Evolutionary conservation across 78 protist genomes (phyloP).

Genomic region (slime mould (Dictyostelium discoideum)): DNA sequence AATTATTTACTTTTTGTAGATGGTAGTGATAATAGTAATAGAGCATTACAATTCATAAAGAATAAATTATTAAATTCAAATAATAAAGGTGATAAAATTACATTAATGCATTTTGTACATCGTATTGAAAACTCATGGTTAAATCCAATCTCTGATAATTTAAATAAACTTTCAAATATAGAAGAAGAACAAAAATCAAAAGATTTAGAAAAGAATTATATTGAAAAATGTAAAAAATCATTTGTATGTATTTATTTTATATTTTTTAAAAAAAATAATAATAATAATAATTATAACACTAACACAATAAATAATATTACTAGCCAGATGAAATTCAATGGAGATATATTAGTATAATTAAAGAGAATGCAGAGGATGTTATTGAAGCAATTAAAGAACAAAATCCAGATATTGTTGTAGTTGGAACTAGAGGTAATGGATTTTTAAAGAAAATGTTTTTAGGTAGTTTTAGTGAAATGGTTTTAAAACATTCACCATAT

Average conservation of each 20-base stretch:
- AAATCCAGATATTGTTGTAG: slow-evolving; percentile 40
- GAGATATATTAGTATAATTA: background rate
- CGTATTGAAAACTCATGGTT: slow-evolving; percentile 1
- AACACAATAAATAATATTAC: background rate
- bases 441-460: slow-evolving; percentile 12
- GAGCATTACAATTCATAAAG: slow-evolving; percentile 10
- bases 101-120: slow-evolving; percentile 35
- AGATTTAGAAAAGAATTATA: background rate
- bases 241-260: background rate
- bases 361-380: slow-evolving; percentile 6
- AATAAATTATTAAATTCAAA: background rate
- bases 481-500: slow-evolving; percentile 11
- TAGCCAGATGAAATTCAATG: background rate
- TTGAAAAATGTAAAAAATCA: slow-evolving; percentile 8
- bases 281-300: background rate
- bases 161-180: slow-evolving; percentile 21
- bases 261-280: background rate
- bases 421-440: slow-evolving; percentile 20
- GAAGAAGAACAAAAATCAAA: slow-evolving; percentile 11
- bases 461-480: slow-evolving; percentile 27
- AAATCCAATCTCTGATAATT: slow-evolving; percentile 32
- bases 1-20: slow-evolving; percentile 44
- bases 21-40: background rate
- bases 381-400: background rate
- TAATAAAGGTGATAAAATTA: background rate